Base-by-base conservation (phyloP, 345 rosid genomes). In the Lepidium aucheri region DNA sequence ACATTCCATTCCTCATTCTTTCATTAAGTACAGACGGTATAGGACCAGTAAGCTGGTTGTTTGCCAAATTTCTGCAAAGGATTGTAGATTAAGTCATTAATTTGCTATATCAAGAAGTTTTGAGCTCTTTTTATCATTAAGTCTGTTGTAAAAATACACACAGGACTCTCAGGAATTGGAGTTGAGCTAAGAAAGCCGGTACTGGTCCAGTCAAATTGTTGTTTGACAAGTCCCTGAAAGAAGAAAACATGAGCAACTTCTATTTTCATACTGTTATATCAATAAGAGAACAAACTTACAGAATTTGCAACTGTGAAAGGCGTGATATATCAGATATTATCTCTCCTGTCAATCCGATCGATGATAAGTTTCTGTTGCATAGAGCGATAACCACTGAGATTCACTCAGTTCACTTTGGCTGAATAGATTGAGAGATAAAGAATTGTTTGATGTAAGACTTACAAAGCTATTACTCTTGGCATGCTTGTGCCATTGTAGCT, bases 211-310 rank as follows among this genome's bases (percentile, higher is more conserved):
- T 57, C 69, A 86, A 73, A 39, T 47, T 75, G 71, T 83, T 81
- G 63, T 76, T 74, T 2, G 84, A 81, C 26, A 83, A 69, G 74
- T 85, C 90, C 72, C 87, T 82, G 72, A 10, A 57, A n/a, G 9
- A 6, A n/a, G 3, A 11, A 6, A 47, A 54, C 4, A 9, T 59
- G 4, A 67, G 51, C 26, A 5, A 38, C 0, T 46, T 10, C 34
- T n/a, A 38, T 34, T n/a, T 28, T 5, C 55, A 22, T 39, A 47
- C 33, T 5, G 3, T 38, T 50, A 3, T 45, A 41, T 5, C 30
- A 55, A 32, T 32, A 47, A 52, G 20, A 51, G 40, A 61, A 41
- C 51, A 45, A 52, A 73, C 87, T 78, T 58, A 83, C 90, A 83
- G 35, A 12, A 36, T 20, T 16, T 76, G 56, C 22, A 85, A 50